A percentile compares a stretch with the other conserved stretches of the same genome.
Evolutionary conservation across 176 grass and related monocot genomes (phyloP).

Genomic region (Rhipidocladum racemiflorum): DNA sequence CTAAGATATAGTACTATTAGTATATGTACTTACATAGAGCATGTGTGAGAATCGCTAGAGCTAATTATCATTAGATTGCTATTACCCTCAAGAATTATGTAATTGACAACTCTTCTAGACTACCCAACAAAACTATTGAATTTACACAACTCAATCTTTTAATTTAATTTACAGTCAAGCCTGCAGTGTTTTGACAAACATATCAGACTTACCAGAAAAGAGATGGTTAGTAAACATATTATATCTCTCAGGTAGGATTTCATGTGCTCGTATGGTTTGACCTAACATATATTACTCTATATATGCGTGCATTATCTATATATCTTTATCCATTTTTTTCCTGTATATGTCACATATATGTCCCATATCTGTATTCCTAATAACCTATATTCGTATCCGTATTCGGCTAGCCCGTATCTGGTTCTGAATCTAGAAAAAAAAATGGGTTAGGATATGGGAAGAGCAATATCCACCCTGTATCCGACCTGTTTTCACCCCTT

Average conservation of each 20-base stretch:
- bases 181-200: slow-evolving; percentile 1
- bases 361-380: too few species aligned
- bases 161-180: neutral
- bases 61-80: neutral
- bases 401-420: too few species aligned
- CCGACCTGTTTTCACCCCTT: too few species aligned
- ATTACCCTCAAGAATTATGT: neutral
- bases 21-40: slow-evolving; percentile 4
- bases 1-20: neutral
- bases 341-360: too few species aligned
- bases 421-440: too few species aligned
- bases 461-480: too few species aligned
- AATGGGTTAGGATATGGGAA: too few species aligned
- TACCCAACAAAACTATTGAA: neutral
- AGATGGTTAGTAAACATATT: slow-evolving; percentile 2
- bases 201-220: neutral
- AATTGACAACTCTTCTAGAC: slow-evolving; percentile 6
- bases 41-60: neutral
- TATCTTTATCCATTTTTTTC: too few species aligned
- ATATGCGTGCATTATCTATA: too few species aligned
- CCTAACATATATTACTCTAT: too few species aligned
- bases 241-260: slow-evolving; percentile 72
- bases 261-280: too few species aligned
- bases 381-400: too few species aligned
- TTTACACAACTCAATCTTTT: neutral